phyloP scores from a whole-genome alignment of 2,329 filamentous ascomycete genomes.

The Colletotrichum cordylinicola region DNA sequence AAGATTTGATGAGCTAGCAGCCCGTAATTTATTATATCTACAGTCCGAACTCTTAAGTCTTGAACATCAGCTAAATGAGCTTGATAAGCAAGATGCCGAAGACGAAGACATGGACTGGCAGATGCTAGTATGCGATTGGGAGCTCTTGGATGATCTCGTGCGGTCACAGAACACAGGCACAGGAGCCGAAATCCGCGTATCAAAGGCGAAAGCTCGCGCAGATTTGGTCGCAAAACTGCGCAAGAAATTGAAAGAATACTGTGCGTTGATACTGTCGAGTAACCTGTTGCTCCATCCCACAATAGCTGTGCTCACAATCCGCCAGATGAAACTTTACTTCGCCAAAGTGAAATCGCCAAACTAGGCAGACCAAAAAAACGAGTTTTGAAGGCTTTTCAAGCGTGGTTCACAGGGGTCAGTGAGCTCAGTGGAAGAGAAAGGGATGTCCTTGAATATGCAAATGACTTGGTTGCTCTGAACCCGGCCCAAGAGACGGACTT shows the following conservation, averaged over 20 bases:
- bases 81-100: background rate
- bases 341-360: background rate
- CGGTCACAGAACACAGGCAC: background rate
- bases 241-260: background rate
- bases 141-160: background rate
- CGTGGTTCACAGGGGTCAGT: background rate
- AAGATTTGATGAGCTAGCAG: background rate
- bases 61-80: background rate
- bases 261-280: background rate
- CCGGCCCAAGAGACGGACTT: slow-evolving; percentile 6
- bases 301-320: background rate
- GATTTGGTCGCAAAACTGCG: background rate
- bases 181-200: background rate
- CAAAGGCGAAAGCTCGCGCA: background rate
- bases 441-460: too few species aligned
- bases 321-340: background rate
- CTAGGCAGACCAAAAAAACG: background rate
- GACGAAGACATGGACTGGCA: slow-evolving; percentile 6
- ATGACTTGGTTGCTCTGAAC: background rate
- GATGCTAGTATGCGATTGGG: background rate
- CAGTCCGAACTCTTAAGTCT: background rate
- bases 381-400: accelerated
- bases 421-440: background rate
- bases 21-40: slow-evolving; percentile 5
- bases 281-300: background rate